A percentile compares a stretch with the other conserved stretches of the same genome.
Evolutionary conservation across 164 flowering plant genomes (phyloP).

Genomic region (Macadamia integrifolia): DNA sequence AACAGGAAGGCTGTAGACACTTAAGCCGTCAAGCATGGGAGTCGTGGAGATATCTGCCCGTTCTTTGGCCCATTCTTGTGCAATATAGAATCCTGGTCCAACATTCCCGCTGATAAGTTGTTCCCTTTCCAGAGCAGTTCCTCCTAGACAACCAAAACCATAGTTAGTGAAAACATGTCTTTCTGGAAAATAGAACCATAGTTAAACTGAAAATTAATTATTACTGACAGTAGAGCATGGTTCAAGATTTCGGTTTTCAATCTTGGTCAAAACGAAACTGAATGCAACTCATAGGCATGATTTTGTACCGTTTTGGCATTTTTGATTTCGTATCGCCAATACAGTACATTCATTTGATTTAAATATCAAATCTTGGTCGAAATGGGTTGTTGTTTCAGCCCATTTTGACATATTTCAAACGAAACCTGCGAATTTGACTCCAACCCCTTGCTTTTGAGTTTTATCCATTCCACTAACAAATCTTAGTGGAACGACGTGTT

Average conservation of each 20-base stretch:
- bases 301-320: no score
- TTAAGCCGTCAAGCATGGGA: constrained; percentile 32
- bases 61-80: constrained; percentile 51
- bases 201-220: not conserved
- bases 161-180: not conserved
- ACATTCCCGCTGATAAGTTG: constrained; percentile 41
- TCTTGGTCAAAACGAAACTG: no score
- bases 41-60: constrained; percentile 29
- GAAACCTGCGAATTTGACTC: no score
- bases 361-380: no score
- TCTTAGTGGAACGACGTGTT: no score
- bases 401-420: no score
- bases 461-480: no score
- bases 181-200: constrained; percentile 1
- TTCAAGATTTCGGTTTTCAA: not conserved
- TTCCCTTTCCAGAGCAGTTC: constrained; percentile 51
- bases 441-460: no score
- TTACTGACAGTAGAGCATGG: not conserved
- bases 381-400: no score
- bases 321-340: no score
- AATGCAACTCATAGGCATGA: no score
- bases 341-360: no score
- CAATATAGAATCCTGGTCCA: constrained; percentile 47
- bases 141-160: constrained; percentile 26
- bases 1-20: constrained; percentile 58